Evolutionary conservation across 345 rosid species (phyloP), one percentile per base, ranked within the genome.

Genomic region (Arabis alpina): DNA sequence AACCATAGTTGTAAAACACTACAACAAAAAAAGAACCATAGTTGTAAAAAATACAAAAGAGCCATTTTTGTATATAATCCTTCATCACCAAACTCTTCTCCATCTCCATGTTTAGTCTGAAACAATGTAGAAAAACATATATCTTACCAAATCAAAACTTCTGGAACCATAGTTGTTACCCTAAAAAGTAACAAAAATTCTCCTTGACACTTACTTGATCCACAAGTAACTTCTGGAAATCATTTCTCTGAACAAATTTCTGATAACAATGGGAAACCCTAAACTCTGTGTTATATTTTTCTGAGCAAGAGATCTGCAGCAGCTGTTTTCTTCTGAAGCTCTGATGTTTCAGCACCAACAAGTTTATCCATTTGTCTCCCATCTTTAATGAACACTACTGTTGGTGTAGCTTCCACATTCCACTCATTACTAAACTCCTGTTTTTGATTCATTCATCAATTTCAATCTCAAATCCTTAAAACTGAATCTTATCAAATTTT

Each of bases 361-460:
- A 84, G 86, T 72, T 84, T 88, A 80, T 88, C 91, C 23, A 88
- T 34, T 73, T 84, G 88, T 76, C 81, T 62, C 63, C 86, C 89
- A 73, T 82, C 84, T 76, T 79, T 83, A 28, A 86, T 77, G 45
- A 84, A 86, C 78, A 84, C 83, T 71, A 88, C 71, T 2, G 91
- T 86, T 16, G 94, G 91, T 32, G 91, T 88, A 7, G 91, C 94
- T 64, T 64, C 84, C 56, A 86, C 85, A 39, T 81, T 87, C 94
- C 89, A 84, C 39, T 81, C 78, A 25, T 68, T 66, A 60, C 91
- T 84, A 66, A 88, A 79, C 64, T 86, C 91, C 91, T 88, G 85
- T 50, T 11, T 48, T 39, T 13, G 2, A n/a, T 54, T 42, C n/a
- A 40, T 66, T 9, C 55, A 59, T 8, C 43, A 51, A 52, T 44